These are phyloP conservation scores for Tuber melanosporum DNA, from an alignment of 495 filamentous ascomycete species.

Conservation along the genomic window DNA sequence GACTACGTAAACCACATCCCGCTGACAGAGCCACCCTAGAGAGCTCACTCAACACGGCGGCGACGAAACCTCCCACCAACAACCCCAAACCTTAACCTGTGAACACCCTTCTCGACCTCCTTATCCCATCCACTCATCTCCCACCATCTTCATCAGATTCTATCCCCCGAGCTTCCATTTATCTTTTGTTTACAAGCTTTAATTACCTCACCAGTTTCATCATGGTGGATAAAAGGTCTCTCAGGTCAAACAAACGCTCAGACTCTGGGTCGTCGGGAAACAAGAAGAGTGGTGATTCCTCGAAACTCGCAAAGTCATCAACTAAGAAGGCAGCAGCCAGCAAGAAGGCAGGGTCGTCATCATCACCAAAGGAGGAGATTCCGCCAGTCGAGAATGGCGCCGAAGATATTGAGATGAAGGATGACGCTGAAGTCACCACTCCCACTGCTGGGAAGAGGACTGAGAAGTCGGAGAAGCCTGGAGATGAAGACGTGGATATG, in stretches of 20 bases:
- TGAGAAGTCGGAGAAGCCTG: constrained; percentile 56
- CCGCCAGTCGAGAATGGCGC: constrained; percentile 44
- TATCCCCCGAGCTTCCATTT: not conserved
- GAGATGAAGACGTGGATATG: constrained; percentile 72
- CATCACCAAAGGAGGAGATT: constrained; percentile 27
- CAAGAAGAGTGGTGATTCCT: constrained; percentile 26
- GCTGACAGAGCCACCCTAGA: constrained; percentile 1
- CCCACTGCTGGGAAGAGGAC: constrained; percentile 48
- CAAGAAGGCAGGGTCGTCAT: constrained; percentile 25
- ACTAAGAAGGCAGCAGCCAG: constrained; percentile 26
- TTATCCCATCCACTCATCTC: constrained; percentile 2
- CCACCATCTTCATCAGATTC: not conserved
- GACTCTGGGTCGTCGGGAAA: constrained; percentile 33
- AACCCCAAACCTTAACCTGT: not conserved
- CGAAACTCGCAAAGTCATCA: constrained; percentile 30
- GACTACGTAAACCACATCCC: not conserved
- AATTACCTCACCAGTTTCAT: constrained; percentile 21
- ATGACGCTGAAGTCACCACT: constrained; percentile 56
- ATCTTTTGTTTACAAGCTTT: not conserved
- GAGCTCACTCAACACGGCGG: not conserved
- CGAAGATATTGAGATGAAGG: constrained; percentile 77
- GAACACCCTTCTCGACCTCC: constrained; percentile 1
- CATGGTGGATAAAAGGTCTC: constrained; percentile 41
- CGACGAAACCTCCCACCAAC: not conserved
- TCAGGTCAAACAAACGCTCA: constrained; percentile 38